Base-by-base conservation (phyloP, 352 stramenopile genomes). In the Globisporangium nodosum region DNA sequence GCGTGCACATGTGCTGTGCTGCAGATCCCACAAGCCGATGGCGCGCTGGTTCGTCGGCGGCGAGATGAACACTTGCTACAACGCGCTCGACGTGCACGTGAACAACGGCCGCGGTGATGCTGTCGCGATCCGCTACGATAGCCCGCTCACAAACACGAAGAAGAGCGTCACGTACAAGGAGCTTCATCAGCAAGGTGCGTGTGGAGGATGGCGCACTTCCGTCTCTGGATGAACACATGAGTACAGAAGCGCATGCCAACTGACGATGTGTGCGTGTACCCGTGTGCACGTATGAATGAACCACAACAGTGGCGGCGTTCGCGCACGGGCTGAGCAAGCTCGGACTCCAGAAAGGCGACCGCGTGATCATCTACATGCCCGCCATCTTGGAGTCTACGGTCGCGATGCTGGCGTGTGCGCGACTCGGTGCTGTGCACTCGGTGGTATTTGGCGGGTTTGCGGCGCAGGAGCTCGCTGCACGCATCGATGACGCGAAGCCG, bases 331-430 rank as follows among this genome's bases (percentile, higher is more conserved):
- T 99, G 63, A 94, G 97, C 59, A 69, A 83, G 18, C 71, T 78
- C 16, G 96, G 96, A 40, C 71, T 92, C n/a, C 72, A 73, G 54
- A 86, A 97, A 66, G 96, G 96, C 5, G 96, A 99, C 78, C 89
- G 94, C 12, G 97, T 99, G 4, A 97, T 94, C 18, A 87, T 99
- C 37, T 99, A 99, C 81, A 98, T 99, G 96, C 96, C 97, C 6
- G 98, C 98, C 74, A 95, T 99, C 20, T 80, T 96, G 20, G 95
- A 99, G 68, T 80, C 94, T 7, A 88, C 89, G 21, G 90, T 98
- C 57, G 96, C 91, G 20, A 98, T 99, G 96, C 77, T 99, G n/a
- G 96, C 96, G 0, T 99, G 96, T 65, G 87, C 94, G 12, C 82
- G 97, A 16, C 97, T 99, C 53, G 97, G 96, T 21, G 96, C 94